Conservation (phyloP, 1,139 yeast genomes). For the Debaryomyces coudertii region DNA sequence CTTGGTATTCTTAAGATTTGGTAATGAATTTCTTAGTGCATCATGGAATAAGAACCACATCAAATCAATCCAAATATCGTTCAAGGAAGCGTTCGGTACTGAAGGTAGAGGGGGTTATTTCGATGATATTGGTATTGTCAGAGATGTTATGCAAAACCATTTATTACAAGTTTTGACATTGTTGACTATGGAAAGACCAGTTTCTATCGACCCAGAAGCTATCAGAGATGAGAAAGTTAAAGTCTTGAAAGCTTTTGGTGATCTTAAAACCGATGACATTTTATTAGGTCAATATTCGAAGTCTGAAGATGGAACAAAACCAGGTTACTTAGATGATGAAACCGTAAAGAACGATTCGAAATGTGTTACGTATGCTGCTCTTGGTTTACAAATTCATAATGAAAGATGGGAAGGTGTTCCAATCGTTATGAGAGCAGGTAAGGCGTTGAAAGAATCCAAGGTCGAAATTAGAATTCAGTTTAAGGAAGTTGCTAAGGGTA, state of each 20-base stretch:
- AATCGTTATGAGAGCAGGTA: constrained; percentile 92
- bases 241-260: constrained; percentile 79
- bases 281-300: constrained; percentile 85
- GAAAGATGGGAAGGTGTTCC: constrained; percentile 99
- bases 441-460: constrained; percentile 88
- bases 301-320: constrained; percentile 85
- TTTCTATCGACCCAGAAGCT: constrained; percentile 85
- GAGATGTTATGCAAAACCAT: constrained; percentile 99
- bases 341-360: constrained; percentile 83
- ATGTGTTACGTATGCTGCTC: constrained; percentile 91
- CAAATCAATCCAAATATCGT: constrained; percentile 79
- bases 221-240: constrained; percentile 96
- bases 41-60: constrained; percentile 85
- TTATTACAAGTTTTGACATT: constrained; percentile 88
- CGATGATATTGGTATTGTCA: constrained; percentile 90
- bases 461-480: constrained; percentile 95
- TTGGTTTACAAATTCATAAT: constrained; percentile 74
- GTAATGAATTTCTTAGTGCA: constrained; percentile 81
- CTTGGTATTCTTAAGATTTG: constrained; percentile 83
- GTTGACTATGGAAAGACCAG: constrained; percentile 95
- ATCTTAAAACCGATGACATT: constrained; percentile 66
- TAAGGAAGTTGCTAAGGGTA: constrained; percentile 82
- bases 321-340: constrained; percentile 89
- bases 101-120: constrained; percentile 99
- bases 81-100: constrained; percentile 96